Percentiles rank a stretch among this genome's conserved stretches.
Evolutionary conservation across 2,329 filamentous ascomycete genomes (phyloP).

Genomic region (Sporothrix euskadiensis): DNA sequence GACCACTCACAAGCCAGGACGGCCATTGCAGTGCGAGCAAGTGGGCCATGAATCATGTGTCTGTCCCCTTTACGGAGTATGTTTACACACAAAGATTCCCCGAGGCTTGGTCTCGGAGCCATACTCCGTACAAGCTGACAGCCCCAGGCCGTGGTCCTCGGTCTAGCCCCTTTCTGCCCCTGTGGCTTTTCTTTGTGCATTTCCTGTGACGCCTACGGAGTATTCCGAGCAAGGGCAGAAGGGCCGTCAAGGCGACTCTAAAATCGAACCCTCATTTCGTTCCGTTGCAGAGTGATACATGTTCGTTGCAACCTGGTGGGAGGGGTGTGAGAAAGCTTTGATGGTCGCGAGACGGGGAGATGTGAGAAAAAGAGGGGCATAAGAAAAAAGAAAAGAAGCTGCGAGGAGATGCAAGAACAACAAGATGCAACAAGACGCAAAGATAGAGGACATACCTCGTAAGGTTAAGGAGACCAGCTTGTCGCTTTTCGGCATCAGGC

Average conservation of each 20-base stretch:
- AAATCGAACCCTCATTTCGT: background rate
- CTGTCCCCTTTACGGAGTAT: background rate
- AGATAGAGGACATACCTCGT: background rate
- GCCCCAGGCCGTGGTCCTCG: slow-evolving; percentile 13
- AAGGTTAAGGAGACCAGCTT: background rate
- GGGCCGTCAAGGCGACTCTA: background rate
- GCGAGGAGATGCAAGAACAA: too few species aligned
- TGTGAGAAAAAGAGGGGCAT: slow-evolving; percentile 2
- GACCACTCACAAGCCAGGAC: background rate
- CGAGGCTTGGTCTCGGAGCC: slow-evolving; percentile 9
- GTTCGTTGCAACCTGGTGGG: background rate
- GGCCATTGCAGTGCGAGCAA: background rate
- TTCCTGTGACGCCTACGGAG: slow-evolving; percentile 4
- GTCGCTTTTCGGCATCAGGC: background rate
- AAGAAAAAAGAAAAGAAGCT: background rate
- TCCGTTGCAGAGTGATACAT: background rate
- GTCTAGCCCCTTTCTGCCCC: background rate
- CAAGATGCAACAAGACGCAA: background rate
- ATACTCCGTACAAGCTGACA: background rate
- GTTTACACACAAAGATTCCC: background rate
- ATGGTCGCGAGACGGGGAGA: background rate
- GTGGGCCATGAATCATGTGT: slow-evolving; percentile 13
- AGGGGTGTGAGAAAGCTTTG: background rate
- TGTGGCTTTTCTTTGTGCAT: background rate
- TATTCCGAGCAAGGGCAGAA: background rate